phyloP scores from a whole-genome alignment of 495 filamentous ascomycete genomes.

The Neurospora terricola region DNA sequence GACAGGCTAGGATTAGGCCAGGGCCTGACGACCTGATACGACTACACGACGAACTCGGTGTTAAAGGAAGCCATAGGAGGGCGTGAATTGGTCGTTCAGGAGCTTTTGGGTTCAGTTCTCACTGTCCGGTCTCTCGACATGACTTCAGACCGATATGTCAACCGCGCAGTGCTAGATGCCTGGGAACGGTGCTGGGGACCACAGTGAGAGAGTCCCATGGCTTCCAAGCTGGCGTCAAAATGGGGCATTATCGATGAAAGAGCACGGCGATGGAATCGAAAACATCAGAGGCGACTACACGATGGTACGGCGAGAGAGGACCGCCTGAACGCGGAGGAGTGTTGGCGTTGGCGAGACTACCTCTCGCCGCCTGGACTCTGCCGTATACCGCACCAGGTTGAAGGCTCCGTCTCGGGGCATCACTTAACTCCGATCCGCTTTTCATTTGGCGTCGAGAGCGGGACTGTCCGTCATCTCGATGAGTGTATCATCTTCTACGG shows the following conservation, averaged over 20 bases:
- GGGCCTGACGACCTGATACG: neutral
- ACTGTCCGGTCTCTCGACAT: neutral
- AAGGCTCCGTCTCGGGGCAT: neutral
- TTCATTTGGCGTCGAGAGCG: neutral
- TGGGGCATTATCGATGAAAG: neutral
- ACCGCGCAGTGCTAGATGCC: neutral
- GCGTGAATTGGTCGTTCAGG: neutral
- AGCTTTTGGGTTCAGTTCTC: neutral
- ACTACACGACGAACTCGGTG: neutral
- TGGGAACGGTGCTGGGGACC: neutral
- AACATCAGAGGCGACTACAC: neutral
- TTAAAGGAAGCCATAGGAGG: neutral
- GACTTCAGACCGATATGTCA: neutral
- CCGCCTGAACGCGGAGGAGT: neutral
- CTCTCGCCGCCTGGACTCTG: neutral
- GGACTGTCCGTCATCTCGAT: neutral
- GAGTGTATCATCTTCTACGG: neutral
- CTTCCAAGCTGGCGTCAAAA: neutral
- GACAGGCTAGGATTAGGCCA: neutral
- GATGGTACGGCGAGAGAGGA: neutral
- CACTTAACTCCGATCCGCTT: neutral
- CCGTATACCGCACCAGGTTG: neutral
- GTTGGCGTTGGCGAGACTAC: neutral
- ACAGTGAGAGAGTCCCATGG: neutral
- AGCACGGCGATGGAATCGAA: neutral